Evolutionary conservation across 371 early-diverging fungal species (phyloP), one percentile per base, ranked within the genome.

Genomic region (Mortierella sp.): DNA sequence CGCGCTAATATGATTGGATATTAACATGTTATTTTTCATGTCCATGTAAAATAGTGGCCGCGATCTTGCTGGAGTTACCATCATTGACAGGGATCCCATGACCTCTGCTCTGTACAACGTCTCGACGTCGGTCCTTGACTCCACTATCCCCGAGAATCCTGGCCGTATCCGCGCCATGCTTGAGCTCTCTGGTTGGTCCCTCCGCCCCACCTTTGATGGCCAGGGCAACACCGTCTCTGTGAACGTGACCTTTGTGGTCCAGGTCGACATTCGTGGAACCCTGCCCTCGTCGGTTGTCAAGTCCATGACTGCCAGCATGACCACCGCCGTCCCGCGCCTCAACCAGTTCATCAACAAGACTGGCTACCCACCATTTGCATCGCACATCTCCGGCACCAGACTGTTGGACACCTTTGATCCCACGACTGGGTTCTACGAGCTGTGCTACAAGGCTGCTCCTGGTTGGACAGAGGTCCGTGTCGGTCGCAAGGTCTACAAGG

Each of bases 181-280:
- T 0, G 91, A 89, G 43, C 84, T 94, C 4, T 91, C 91, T 63
- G 95, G 95, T 11, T 95, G 94, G 94, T 88, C 91, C 4, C 86
- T 94, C 71, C 76, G 87, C 2, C 91, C 92, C 1, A 83, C 86
- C 2, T 77, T 89, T 43, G 91, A 92, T 68, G 80, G 78, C 10
- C 84, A 88, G 21, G 92, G 91, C 32, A 83, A 81, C 44, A 90
- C 89, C 3, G 74, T 82, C 1, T 88, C 90, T 10, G 91, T 93
- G 41, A 77, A 88, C 48, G 90, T 93, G 21, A 89, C 87, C 27
- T 92, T 91, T 87, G 89, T 93, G 27, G 89, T 90, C 68, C 92
- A 91, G 65, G 86, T 91, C 54, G 93, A 93, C 74, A 89, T 92
- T 81, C 75, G 84, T 8, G 84, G 84, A 0, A 84, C 51, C 63